Evolutionary conservation across 192 early-diverging fungal genomes (phyloP).

Genomic region (Backusella mclennaniae): DNA sequence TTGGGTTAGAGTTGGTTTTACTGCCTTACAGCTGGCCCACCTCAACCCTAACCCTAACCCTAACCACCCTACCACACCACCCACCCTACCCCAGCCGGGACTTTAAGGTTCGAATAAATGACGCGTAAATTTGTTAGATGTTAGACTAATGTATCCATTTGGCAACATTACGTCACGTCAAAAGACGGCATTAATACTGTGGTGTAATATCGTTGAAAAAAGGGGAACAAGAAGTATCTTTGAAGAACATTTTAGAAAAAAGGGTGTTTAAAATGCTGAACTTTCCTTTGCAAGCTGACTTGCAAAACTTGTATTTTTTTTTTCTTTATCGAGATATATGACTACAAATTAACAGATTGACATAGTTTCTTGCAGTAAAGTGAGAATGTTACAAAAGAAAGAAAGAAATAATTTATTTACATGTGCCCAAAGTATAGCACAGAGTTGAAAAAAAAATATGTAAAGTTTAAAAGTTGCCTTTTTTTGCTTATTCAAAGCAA

Average conservation of each 20-base stretch:
- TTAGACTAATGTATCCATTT: background rate
- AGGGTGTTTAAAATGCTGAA: background rate
- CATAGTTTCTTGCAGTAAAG: background rate
- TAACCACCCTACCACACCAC: too few relatives aligned
- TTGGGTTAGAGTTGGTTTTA: too few relatives aligned
- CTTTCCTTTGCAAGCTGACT: background rate
- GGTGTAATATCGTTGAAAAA: background rate
- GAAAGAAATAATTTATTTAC: background rate
- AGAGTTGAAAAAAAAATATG: background rate
- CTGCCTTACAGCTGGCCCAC: too few relatives aligned
- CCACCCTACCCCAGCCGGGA: too few relatives aligned
- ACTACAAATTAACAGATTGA: background rate
- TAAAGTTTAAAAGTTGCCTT: background rate
- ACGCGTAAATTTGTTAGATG: background rate
- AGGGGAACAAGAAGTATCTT: background rate
- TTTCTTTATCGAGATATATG: background rate
- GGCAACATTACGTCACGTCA: too few relatives aligned
- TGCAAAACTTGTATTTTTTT: background rate
- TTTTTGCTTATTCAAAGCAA: constrained; percentile 1
- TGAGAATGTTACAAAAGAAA: background rate
- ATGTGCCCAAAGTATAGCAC: background rate
- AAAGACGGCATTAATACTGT: too few relatives aligned
- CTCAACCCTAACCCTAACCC: too few relatives aligned
- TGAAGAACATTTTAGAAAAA: background rate
- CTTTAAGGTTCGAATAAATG: background rate